phyloP scores from a whole-genome alignment of 257 asterid genomes.

The Verbascum thapsus region DNA sequence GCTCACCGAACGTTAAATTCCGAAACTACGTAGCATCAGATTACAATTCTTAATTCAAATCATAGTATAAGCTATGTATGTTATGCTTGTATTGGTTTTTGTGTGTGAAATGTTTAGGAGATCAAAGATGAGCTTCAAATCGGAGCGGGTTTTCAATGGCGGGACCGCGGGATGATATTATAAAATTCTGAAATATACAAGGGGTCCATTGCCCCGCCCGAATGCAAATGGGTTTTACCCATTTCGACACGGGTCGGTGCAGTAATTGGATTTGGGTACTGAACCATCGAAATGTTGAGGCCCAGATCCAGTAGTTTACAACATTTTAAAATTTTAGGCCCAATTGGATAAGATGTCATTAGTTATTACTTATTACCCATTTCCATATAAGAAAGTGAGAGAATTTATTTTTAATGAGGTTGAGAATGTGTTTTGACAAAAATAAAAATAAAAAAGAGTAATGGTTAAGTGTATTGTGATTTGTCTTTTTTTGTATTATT shows the following conservation, averaged over 20 bases:
- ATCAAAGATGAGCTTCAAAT: conserved; percentile 38
- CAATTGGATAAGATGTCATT: too few species aligned
- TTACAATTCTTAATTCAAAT: not conserved
- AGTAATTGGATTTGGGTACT: too few species aligned
- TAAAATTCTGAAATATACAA: conserved; percentile 15
- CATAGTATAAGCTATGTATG: not conserved
- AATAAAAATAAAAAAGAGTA: too few species aligned
- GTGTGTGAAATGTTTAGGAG: not conserved
- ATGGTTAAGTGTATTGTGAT: too few species aligned
- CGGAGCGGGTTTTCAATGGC: conserved; percentile 45
- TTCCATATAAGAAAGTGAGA: too few species aligned
- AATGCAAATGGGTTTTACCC: not conserved
- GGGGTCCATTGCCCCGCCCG: conserved; percentile 21
- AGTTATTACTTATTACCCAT: too few species aligned
- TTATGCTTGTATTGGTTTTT: not conserved
- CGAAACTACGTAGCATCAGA: not conserved
- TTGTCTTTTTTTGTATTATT: too few species aligned
- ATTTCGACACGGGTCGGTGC: not conserved
- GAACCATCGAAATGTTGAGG: too few species aligned
- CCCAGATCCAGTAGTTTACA: too few species aligned
- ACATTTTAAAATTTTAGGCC: too few species aligned
- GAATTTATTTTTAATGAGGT: too few species aligned
- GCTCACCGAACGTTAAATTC: conserved; percentile 8
- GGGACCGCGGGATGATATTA: conserved; percentile 70
- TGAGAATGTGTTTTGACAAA: too few species aligned